A percentile compares a stretch with the other conserved stretches of the same genome.
phyloP scores from a whole-genome alignment of 129 eudicot species.

The sunflower (Helianthus annuus) region HanXRQr2.0-SUNRISE NC_035434.2:16633865-16634364 shows the following conservation, averaged over 20 bases:
- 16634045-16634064: not conserved
- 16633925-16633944: slow-evolving; percentile 75
- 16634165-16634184: slow-evolving; percentile 87
- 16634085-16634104: slow-evolving; percentile 86
- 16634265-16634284: too few relatives aligned
- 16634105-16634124: slow-evolving; percentile 82
- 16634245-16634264: too few relatives aligned
- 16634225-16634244: not conserved
- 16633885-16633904: slow-evolving; percentile 52
- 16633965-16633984: slow-evolving; percentile 43
- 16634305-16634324: too few relatives aligned
- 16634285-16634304: too few relatives aligned
- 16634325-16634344: too few relatives aligned
- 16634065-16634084: slow-evolving; percentile 65
- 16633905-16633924: slow-evolving; percentile 58
- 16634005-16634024: not conserved
- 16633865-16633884: not conserved
- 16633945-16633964: slow-evolving; percentile 74
- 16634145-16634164: slow-evolving; percentile 78
- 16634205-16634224: slow-evolving; percentile 33
- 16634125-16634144: slow-evolving; percentile 77
- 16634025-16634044: not conserved
- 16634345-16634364: too few relatives aligned
- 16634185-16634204: slow-evolving; percentile 81
- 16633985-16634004: not conserved